These are phyloP conservation scores for Penicillium freii DNA, from an alignment of 2,329 filamentous ascomycete genomes.

Conservation along the genomic window DNA sequence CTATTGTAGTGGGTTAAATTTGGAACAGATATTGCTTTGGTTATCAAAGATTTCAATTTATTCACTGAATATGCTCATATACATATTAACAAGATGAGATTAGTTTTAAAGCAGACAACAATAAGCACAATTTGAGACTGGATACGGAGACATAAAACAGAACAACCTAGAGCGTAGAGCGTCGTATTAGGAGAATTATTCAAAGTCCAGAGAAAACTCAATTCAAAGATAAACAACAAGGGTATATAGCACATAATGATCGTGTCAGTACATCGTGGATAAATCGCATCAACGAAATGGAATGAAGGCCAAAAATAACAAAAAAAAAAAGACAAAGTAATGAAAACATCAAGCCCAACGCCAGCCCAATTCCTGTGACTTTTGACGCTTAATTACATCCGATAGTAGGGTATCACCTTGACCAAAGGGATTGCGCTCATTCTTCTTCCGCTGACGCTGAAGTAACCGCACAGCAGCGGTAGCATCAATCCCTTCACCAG, in stretches of 20 bases:
- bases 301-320: neutral
- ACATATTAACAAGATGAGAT: neutral
- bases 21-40: neutral
- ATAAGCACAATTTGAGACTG: neutral
- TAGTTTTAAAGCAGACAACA: neutral
- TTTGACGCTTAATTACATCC: conserved; percentile 27
- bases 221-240: neutral
- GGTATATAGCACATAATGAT: conserved; percentile 3
- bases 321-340: neutral
- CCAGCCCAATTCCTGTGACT: conserved; percentile 35
- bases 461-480: conserved; percentile 58
- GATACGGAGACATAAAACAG: too few species aligned
- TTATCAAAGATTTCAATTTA: neutral
- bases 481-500: conserved; percentile 57
- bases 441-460: conserved; percentile 40
- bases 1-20: neutral
- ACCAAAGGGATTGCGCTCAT: conserved; percentile 16
- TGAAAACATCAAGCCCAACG: conserved; percentile 35
- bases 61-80: neutral
- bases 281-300: neutral
- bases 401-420: conserved; percentile 22
- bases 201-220: too few species aligned
- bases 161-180: neutral
- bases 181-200: neutral
- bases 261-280: neutral